A percentile compares a stretch with the other conserved stretches of the same genome.
Evolutionary conservation across 2,329 filamentous ascomycete species (phyloP).

Genomic region (Aspergillus latus): DNA sequence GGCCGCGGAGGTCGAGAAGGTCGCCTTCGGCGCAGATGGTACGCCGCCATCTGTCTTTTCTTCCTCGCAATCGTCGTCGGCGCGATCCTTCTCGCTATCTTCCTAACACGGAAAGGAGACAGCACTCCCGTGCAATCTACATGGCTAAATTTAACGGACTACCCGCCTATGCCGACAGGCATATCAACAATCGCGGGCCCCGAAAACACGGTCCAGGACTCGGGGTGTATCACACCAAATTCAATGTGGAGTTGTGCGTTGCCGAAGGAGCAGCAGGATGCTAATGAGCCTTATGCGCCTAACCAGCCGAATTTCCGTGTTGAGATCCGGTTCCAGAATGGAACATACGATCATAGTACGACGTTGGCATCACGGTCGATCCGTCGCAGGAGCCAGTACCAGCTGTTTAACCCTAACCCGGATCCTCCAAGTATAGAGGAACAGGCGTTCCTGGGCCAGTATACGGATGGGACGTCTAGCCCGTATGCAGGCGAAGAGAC

Average conservation of each 20-base stretch:
- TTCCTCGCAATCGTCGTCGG: conserved; percentile 59
- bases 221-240: conserved; percentile 68
- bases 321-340: conserved; percentile 65
- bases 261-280: conserved; percentile 72
- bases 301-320: conserved; percentile 77
- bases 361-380: conserved; percentile 31
- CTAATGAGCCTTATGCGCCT: conserved; percentile 61
- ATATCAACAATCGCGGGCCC: conserved; percentile 75
- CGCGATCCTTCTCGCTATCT: conserved; percentile 57
- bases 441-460: conserved; percentile 78
- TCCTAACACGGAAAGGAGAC: conserved; percentile 52
- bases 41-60: conserved; percentile 52
- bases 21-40: conserved; percentile 62
- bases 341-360: conserved; percentile 61
- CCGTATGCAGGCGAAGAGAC: conserved; percentile 82
- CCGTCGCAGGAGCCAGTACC: conserved; percentile 29
- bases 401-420: conserved; percentile 47
- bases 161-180: conserved; percentile 82
- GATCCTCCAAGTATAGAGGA: conserved; percentile 60
- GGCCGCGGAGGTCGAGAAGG: conserved; percentile 64
- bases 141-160: conserved; percentile 84
- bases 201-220: conserved; percentile 62
- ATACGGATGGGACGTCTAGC: conserved; percentile 70
- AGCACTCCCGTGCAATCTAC: conserved; percentile 49
- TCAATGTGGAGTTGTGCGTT: conserved; percentile 85